Percentiles rank a stretch among this genome's conserved stretches.
Evolutionary conservation across 1,284 basidiomycete genomes (phyloP).

Genomic region (Trametes sp.): DNA sequence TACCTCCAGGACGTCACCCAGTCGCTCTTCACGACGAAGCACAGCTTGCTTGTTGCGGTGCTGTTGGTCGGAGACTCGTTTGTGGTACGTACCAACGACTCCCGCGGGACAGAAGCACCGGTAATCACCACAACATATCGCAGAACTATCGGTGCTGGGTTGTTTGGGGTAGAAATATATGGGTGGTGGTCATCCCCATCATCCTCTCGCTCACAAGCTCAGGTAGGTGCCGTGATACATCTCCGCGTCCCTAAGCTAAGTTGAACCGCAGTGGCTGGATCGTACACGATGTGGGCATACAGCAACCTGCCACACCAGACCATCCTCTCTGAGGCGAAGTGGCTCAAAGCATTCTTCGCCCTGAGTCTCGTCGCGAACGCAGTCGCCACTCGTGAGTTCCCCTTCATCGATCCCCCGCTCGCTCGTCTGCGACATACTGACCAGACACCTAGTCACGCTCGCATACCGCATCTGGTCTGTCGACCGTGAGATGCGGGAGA

Average conservation of each 20-base stretch:
- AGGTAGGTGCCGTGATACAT: slow-evolving; percentile 10
- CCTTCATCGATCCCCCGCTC: neutral
- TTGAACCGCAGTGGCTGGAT: neutral
- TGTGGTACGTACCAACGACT: slow-evolving; percentile 17
- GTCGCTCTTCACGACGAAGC: slow-evolving; percentile 22
- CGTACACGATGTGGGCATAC: slow-evolving; percentile 8
- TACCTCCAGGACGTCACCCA: slow-evolving; percentile 25
- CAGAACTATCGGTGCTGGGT: slow-evolving; percentile 33
- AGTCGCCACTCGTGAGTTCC: neutral
- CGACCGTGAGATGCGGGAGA: slow-evolving; percentile 3
- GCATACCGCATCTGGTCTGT: slow-evolving; percentile 28
- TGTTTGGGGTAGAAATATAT: slow-evolving; percentile 27
- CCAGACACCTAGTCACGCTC: neutral
- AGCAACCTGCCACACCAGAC: neutral
- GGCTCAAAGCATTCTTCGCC: slow-evolving; percentile 7
- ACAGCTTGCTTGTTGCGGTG: slow-evolving; percentile 19
- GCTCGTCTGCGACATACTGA: too few relatives aligned
- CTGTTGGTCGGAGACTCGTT: slow-evolving; percentile 27
- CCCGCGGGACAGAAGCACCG: neutral
- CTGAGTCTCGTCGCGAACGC: slow-evolving; percentile 9
- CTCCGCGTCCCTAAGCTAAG: neutral
- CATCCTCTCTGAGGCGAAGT: neutral
- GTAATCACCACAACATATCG: neutral
- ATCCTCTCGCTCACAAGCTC: slow-evolving; percentile 18
- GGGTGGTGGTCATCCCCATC: slow-evolving; percentile 25